Conservation (phyloP, 164 flowering plant species). For the Stephania japonica region DNA sequence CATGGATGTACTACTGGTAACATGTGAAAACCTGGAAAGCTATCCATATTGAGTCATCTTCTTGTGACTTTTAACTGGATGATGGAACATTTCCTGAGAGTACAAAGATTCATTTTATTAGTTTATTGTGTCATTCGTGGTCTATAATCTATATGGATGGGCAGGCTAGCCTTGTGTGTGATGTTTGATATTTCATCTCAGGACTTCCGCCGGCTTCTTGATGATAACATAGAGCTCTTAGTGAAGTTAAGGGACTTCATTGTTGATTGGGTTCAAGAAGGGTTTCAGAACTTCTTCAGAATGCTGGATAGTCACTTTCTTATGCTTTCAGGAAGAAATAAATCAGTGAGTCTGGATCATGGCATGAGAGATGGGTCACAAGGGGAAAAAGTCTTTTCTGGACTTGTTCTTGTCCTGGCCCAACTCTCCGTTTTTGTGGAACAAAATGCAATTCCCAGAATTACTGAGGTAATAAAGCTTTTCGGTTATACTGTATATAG, state of each 20-base stretch:
- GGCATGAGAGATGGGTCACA: slow-evolving; percentile 41
- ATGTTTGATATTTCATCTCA: slow-evolving; percentile 25
- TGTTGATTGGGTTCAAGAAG: slow-evolving; percentile 92
- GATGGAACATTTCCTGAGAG: no score
- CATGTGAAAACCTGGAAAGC: neutral
- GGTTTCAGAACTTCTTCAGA: slow-evolving; percentile 86
- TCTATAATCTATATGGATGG: neutral
- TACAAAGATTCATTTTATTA: neutral
- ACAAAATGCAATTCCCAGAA: slow-evolving; percentile 88
- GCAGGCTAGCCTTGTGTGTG: neutral
- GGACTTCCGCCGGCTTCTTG: slow-evolving; percentile 86
- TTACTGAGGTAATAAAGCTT: slow-evolving; percentile 66
- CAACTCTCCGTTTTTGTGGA: slow-evolving; percentile 84
- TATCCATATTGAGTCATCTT: neutral
- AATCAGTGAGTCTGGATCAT: slow-evolving; percentile 32
- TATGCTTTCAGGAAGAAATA: slow-evolving; percentile 56
- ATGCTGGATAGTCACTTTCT: slow-evolving; percentile 56
- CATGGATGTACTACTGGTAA: slow-evolving; percentile 78
- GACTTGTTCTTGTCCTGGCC: slow-evolving; percentile 82
- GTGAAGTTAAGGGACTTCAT: slow-evolving; percentile 51
- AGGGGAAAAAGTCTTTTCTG: slow-evolving; percentile 58
- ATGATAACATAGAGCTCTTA: slow-evolving; percentile 52
- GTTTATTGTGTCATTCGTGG: neutral
- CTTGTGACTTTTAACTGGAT: no score
- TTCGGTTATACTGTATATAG: neutral